Evolutionary conservation across 306 rosid genomes (phyloP), one percentile per base, ranked within the genome.

Genomic region (Spatholobus suberectus): DNA sequence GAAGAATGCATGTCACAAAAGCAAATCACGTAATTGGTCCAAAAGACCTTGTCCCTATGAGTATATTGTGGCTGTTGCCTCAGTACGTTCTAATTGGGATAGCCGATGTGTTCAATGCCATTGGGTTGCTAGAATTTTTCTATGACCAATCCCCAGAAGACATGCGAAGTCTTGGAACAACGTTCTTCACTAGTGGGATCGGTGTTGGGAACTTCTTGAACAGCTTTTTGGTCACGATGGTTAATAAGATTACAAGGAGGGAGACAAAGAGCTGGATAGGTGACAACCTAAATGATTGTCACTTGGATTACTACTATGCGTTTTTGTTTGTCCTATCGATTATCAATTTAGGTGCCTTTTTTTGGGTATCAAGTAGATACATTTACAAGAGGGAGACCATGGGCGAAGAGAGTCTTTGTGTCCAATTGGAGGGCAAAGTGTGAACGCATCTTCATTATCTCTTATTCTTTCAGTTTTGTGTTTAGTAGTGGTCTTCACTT

Each of bases 111-210:
- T 95, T 93, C 75, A 40, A 88, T 8, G 97, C 92, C 70, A 91
- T 92, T 65, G 97, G 97, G 3, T 91, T 89, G 83, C 67, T 95
- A 12, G 98, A 95, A 46, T 95, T 95, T 67, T 95, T 95, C 86
- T 91, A 95, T 34, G 98, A 95, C 20, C 98, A 95, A 61, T 94
- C 97, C 18, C 98, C 97, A 0, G 97, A 90, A 71, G 85, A 80
- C 18, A 93, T 91, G 95, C 92, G 89, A 79, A 92, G 97, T 34
- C 90, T 93, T 47, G 97, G 98, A 55, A 93, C 96, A 72, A 92
- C 97, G 0, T 93, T 85, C 54, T 55, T 90, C 82, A 90, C 85
- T 58, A 94, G 96, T 49, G 92, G 92, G 7, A 77, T 91, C 7
- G 98, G 95, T 69, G 74, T 95, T 71, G 98, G 98, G 23, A 90